Conservation (phyloP, 129 eudicot genomes). For the Flaveria robusta region DNA sequence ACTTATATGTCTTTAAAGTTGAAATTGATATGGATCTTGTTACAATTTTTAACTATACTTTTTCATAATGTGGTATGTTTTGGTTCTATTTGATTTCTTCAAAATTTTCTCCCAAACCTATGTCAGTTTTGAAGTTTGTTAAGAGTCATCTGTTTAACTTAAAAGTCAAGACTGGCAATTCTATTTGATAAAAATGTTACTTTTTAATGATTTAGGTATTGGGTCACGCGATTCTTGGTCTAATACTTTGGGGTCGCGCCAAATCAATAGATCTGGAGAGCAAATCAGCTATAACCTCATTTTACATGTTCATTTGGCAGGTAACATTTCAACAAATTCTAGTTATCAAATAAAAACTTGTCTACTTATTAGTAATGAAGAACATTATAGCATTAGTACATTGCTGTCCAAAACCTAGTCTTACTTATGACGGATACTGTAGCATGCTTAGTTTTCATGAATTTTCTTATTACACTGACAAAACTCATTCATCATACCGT, state of each 20-base stretch:
- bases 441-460: background rate
- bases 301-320: constrained; percentile 99
- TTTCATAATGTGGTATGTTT: background rate
- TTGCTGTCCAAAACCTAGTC: background rate
- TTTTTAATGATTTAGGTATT: constrained; percentile 47
- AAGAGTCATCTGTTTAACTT: background rate
- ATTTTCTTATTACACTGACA: background rate
- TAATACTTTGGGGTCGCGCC: constrained; percentile 79
- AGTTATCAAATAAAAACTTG: background rate
- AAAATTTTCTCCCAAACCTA: background rate
- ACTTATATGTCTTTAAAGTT: background rate
- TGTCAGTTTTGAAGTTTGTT: background rate
- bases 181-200: background rate
- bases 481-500: background rate
- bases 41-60: background rate
- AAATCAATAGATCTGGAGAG: constrained; percentile 72
- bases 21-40: constrained; percentile 1
- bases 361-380: background rate
- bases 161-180: background rate
- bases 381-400: constrained; percentile 2
- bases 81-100: background rate
- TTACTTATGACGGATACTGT: no score
- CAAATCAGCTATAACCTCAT: constrained; percentile 86
- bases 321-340: constrained; percentile 37
- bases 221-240: constrained; percentile 71